These are phyloP conservation scores for Fusarium napiforme DNA, from an alignment of 2,329 filamentous ascomycete species.

Conservation along the genomic window DNA sequence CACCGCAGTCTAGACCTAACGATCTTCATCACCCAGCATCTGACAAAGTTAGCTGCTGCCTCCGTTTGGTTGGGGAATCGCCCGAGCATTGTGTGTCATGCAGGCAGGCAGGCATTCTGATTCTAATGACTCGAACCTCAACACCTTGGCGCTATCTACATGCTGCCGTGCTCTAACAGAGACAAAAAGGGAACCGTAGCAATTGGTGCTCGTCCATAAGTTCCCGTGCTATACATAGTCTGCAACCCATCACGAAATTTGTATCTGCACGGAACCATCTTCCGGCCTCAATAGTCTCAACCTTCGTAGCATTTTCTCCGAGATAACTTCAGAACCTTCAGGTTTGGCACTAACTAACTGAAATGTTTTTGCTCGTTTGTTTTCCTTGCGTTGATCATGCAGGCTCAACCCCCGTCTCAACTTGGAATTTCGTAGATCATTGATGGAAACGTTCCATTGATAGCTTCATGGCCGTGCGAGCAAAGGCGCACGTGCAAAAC, in stretches of 20 bases:
- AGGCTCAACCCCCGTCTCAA: constrained; percentile 37
- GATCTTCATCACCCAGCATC: constrained; percentile 32
- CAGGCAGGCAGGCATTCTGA: constrained; percentile 27
- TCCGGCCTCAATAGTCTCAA: not conserved
- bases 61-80: constrained; percentile 25
- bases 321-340: not conserved
- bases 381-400: constrained; percentile 45
- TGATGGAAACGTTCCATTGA: constrained; percentile 32
- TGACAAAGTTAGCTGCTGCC: constrained; percentile 1
- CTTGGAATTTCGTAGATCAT: constrained; percentile 38
- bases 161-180: constrained; percentile 1
- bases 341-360: constrained; percentile 7
- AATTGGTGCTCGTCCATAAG: constrained; percentile 12
- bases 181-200: not conserved
- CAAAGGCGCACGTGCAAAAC: constrained; percentile 21
- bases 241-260: constrained; percentile 14
- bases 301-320: not conserved
- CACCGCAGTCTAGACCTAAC: constrained; percentile 30
- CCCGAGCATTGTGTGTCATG: constrained; percentile 28
- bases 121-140: constrained; percentile 27
- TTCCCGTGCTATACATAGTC: constrained; percentile 17
- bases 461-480: constrained; percentile 21
- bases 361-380: constrained; percentile 23
- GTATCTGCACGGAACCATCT: constrained; percentile 7
- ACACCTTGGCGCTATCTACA: constrained; percentile 22